Evolutionary conservation across 306 rosid species (phyloP).

Genomic region (Corylus heterophylla): DNA sequence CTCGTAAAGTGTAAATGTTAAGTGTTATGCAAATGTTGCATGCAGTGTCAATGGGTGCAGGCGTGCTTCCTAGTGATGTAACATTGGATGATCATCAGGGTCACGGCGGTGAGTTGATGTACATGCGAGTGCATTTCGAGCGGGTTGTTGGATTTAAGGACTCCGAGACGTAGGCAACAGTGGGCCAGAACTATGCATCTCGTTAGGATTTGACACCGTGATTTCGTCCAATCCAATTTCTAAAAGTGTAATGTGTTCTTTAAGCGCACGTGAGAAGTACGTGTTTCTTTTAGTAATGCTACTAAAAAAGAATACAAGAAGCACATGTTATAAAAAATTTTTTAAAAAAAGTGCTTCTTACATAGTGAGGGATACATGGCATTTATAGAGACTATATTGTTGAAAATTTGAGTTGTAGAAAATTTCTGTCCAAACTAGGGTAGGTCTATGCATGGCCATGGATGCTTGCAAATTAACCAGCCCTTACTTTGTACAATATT

Average conservation of each 20-base stretch:
- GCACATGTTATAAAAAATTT: no score
- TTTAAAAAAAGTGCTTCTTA: no score
- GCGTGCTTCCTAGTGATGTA: conserved; percentile 53
- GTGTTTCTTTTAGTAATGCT: no score
- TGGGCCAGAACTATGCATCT: conserved; percentile 71
- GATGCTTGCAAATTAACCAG: not conserved
- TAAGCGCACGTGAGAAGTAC: no score
- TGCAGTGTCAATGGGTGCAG: conserved; percentile 71
- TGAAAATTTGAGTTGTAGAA: no score
- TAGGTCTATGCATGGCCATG: not conserved
- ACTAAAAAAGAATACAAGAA: no score
- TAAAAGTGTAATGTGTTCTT: no score
- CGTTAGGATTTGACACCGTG: conserved; percentile 51
- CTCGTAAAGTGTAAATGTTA: conserved; percentile 5
- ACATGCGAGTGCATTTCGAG: conserved; percentile 74
- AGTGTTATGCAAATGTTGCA: conserved; percentile 67
- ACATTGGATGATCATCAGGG: conserved; percentile 30
- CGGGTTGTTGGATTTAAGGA: conserved; percentile 78
- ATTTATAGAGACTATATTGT: no score
- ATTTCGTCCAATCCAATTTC: no score
- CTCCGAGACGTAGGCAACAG: conserved; percentile 67
- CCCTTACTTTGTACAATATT: no score
- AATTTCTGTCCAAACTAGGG: no score
- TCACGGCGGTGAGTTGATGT: conserved; percentile 61
- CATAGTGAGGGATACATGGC: no score